Evolutionary conservation across 306 rosid species (phyloP).

Genomic region (Sphenostylis stenocarpa): DNA sequence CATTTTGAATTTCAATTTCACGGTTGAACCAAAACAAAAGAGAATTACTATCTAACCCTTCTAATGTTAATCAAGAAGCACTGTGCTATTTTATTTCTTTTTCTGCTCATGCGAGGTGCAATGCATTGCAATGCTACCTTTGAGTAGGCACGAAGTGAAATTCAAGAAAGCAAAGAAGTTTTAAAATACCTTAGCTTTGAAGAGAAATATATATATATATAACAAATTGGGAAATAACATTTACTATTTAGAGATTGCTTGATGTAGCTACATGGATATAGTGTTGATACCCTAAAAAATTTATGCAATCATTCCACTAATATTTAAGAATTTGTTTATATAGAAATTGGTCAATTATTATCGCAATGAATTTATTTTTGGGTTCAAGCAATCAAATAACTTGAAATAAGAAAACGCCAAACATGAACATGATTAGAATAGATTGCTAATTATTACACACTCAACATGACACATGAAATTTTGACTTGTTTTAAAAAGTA

Average conservation of each 20-base stretch:
- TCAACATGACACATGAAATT: neutral
- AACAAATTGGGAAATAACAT: neutral
- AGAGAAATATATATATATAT: constrained; percentile 48
- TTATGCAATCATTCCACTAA: constrained; percentile 28
- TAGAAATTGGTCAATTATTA: constrained; percentile 22
- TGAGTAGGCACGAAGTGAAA: constrained; percentile 72
- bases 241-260: constrained; percentile 32
- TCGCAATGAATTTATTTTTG: neutral
- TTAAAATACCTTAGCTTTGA: constrained; percentile 65
- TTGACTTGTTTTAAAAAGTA: neutral
- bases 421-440: neutral
- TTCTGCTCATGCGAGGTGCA: constrained; percentile 45
- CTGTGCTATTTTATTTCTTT: neutral
- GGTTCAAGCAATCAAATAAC: constrained; percentile 26
- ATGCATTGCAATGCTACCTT: constrained; percentile 45
- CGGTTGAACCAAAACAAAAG: neutral
- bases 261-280: constrained; percentile 4
- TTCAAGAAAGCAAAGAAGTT: constrained; percentile 32
- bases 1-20: constrained; percentile 30
- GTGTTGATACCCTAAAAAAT: constrained; percentile 20
- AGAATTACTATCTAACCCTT: constrained; percentile 17
- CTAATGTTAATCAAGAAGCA: neutral
- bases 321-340: constrained; percentile 22
- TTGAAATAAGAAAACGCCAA: constrained; percentile 3
- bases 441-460: neutral